phyloP scores from a whole-genome alignment of 2,329 filamentous ascomycete genomes.

The Stagonosporopsis vannaccii region DNA sequence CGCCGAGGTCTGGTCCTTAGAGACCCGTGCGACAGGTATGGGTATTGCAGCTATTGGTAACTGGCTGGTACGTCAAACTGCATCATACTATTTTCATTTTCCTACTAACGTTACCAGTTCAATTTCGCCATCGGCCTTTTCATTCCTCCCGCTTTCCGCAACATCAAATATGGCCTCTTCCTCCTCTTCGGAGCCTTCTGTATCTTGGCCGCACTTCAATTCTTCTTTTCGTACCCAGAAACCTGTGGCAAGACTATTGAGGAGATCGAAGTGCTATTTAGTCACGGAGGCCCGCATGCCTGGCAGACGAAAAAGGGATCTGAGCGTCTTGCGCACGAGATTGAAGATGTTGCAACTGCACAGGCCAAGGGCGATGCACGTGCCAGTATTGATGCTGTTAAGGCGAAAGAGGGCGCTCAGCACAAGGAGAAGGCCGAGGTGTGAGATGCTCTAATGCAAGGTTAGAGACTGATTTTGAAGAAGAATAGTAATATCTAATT shows the following conservation, averaged over 20 bases:
- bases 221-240: constrained; percentile 55
- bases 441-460: too few species aligned
- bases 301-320: constrained; percentile 50
- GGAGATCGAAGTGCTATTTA: constrained; percentile 46
- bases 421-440: constrained; percentile 7
- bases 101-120: constrained; percentile 44
- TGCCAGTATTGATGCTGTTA: constrained; percentile 30
- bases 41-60: constrained; percentile 60
- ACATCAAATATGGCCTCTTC: constrained; percentile 64
- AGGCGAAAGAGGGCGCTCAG: constrained; percentile 6
- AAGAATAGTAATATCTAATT: too few species aligned
- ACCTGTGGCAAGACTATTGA: constrained; percentile 51
- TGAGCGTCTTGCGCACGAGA: constrained; percentile 40
- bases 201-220: constrained; percentile 54
- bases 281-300: constrained; percentile 40
- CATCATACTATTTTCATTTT: constrained; percentile 39
- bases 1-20: constrained; percentile 69
- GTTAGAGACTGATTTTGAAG: too few species aligned
- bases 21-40: constrained; percentile 67
- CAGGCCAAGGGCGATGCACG: constrained; percentile 36
- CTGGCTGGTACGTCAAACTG: constrained; percentile 55
- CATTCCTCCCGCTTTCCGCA: constrained; percentile 64
- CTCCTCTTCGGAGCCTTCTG: constrained; percentile 60
- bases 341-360: constrained; percentile 31
- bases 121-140: constrained; percentile 68